phyloP scores from a whole-genome alignment of 176 grass and related monocot genomes.

The Paspalum notatum region DNA sequence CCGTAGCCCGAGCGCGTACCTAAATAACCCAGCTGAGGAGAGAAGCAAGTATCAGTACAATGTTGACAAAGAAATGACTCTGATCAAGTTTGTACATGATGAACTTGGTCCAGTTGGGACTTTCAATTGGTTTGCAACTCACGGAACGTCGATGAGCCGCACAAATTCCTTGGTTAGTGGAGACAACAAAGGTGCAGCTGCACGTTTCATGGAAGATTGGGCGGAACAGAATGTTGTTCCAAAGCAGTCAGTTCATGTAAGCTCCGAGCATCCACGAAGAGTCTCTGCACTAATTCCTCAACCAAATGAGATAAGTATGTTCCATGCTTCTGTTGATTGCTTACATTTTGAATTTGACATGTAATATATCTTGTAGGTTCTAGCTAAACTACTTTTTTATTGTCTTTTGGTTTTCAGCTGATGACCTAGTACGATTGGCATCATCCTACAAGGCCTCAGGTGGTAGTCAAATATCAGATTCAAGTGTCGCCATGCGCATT shows the following conservation, averaged over 20 bases:
- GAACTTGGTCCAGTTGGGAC: constrained; percentile 76
- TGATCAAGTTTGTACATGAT: constrained; percentile 85
- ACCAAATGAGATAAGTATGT: constrained; percentile 73
- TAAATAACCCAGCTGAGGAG: constrained; percentile 82
- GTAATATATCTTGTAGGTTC: background rate
- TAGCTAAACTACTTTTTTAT: constrained; percentile 25
- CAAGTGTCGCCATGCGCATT: constrained; percentile 57
- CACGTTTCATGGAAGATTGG: constrained; percentile 98
- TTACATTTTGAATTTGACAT: background rate
- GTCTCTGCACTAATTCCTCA: constrained; percentile 80
- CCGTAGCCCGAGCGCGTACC: constrained; percentile 87
- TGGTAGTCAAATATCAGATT: constrained; percentile 65
- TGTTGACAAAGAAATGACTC: constrained; percentile 92
- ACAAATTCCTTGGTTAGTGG: constrained; percentile 93
- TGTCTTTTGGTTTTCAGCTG: constrained; percentile 47
- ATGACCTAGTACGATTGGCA: constrained; percentile 68
- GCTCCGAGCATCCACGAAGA: constrained; percentile 53
- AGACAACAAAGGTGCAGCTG: constrained; percentile 96
- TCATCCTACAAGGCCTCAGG: constrained; percentile 83
- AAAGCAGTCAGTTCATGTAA: constrained; percentile 36
- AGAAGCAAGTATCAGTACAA: constrained; percentile 76
- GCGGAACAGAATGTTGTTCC: constrained; percentile 56
- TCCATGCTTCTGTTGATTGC: constrained; percentile 5
- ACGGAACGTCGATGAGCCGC: constrained; percentile 93
- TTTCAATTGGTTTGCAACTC: constrained; percentile 98